Percentiles rank a stretch among this genome's conserved stretches.
phyloP scores from a whole-genome alignment of 768 basidiomycete genomes.

The Pulveroboletus sp. region DNA sequence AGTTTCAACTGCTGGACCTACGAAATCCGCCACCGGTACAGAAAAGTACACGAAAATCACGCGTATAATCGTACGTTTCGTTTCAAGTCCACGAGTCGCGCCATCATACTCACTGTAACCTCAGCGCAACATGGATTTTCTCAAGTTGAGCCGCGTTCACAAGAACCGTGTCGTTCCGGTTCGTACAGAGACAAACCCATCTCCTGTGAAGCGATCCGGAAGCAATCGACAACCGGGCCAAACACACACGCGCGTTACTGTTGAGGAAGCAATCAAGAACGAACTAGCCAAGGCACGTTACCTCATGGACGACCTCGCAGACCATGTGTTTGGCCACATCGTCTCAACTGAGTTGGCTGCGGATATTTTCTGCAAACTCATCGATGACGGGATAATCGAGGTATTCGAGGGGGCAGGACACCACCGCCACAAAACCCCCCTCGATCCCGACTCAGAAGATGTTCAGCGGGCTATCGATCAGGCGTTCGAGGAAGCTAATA shows the following conservation, averaged over 20 bases:
- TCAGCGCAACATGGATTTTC: neutral
- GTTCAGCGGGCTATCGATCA: neutral
- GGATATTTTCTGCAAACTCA: constrained; percentile 1
- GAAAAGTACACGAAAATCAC: no score
- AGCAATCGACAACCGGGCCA: constrained; percentile 4
- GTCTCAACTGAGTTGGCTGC: constrained; percentile 1
- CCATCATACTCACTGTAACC: no score
- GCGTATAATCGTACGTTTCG: no score
- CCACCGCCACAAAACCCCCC: neutral
- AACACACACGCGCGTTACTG: neutral
- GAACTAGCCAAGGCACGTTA: no score
- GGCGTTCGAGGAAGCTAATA: neutral
- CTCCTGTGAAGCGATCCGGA: neutral
- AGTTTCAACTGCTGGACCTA: neutral
- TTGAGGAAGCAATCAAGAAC: no score
- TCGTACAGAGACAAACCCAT: neutral
- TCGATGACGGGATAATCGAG: neutral
- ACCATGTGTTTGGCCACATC: no score
- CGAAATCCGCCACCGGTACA: neutral
- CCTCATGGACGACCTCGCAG: no score
- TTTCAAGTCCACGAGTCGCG: no score
- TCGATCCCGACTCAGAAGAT: neutral
- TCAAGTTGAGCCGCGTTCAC: neutral
- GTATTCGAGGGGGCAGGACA: neutral
- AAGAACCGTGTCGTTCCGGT: neutral